Base-by-base conservation (phyloP, 108 stramenopile species). In the Seminavis robusta region DNA sequence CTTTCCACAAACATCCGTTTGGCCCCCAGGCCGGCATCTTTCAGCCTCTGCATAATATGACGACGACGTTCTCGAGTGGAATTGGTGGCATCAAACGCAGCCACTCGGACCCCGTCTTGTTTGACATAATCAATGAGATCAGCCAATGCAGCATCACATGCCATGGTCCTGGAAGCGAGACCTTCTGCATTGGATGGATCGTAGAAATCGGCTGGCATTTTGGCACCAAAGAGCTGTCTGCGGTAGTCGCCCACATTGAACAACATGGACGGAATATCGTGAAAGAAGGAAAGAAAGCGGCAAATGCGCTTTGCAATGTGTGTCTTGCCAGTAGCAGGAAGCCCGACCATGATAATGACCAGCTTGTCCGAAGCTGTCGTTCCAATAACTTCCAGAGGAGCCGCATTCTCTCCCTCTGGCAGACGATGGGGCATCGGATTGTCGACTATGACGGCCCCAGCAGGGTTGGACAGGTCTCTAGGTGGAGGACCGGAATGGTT, bases 281-380 rank as follows among this genome's bases (percentile, higher is more conserved):
- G 95, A 76, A 94, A 97, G 66, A 95, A 95, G 29, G 74, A 74
- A 28, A 90, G 54, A 66, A 96, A 98, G 31, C 96, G 87, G 28
- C 79, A 86, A 50, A 99, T 91, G 30, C 95, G 94, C 40, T 94
- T 81, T 46, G 96, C 92, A 50, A 98, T 94, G 67, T 94, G 94
- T 13, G 97, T 99, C 63, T 99, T 99, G 1, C 98, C 98, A 4
- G 94, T 88, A 0, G 91, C 98, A 1, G 98, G 98, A 10, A 99
- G 68, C 1, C 98, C 98, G 15, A 96, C 92, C 93, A 98, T 90
- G 64, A 95, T 80, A 24, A 99, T 80, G 24, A 98, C 88, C 28
- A 97, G 61, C 56, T 97, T 94, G 59, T 94, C 92, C n/a, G 71
- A 64, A 37, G 81, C 86, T 6, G 84, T 86, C 8, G 71, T 70